phyloP scores from a whole-genome alignment of 73 alveolate species.

The Paramecium caudatum region DNA sequence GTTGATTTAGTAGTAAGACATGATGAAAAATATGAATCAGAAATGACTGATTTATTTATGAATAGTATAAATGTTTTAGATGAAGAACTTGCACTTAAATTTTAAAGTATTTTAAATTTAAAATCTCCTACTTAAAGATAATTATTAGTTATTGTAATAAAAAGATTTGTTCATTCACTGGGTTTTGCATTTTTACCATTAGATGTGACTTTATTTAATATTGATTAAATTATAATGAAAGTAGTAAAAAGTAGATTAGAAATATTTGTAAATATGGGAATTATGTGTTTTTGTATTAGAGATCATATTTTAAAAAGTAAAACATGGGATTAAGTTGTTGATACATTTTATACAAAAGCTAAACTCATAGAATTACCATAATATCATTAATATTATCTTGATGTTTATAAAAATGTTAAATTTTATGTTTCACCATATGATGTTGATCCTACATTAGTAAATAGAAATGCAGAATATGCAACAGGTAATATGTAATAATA shows the following conservation, averaged over 20 bases:
- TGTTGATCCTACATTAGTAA: conserved; percentile 68
- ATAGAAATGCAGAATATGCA: conserved; percentile 6
- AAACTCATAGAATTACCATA: conserved; percentile 34
- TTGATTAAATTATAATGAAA: conserved; percentile 74
- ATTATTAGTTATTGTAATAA: conserved; percentile 59
- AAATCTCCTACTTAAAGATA: conserved; percentile 61
- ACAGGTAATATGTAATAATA: not conserved
- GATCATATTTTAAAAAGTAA: conserved; percentile 24
- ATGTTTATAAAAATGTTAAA: conserved; percentile 64
- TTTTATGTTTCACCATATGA: conserved; percentile 74
- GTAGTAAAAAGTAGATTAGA: conserved; percentile 73
- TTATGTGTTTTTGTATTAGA: conserved; percentile 70
- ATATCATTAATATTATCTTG: conserved; percentile 53
- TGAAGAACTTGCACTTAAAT: conserved; percentile 72
- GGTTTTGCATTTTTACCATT: conserved; percentile 76
- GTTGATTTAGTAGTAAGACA: conserved; percentile 73
- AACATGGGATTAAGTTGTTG: conserved; percentile 76
- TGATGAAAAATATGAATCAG: conserved; percentile 75
- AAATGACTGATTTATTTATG: conserved; percentile 77
- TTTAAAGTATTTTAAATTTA: conserved; percentile 57
- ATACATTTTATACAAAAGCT: conserved; percentile 55
- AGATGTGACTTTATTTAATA: conserved; percentile 68
- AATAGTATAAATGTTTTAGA: conserved; percentile 70
- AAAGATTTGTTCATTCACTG: conserved; percentile 77
- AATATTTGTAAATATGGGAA: conserved; percentile 75